Percentiles rank a stretch among this genome's conserved stretches.
phyloP scores from a whole-genome alignment of 1,284 basidiomycete genomes.

The Moniliella sp. region DNA sequence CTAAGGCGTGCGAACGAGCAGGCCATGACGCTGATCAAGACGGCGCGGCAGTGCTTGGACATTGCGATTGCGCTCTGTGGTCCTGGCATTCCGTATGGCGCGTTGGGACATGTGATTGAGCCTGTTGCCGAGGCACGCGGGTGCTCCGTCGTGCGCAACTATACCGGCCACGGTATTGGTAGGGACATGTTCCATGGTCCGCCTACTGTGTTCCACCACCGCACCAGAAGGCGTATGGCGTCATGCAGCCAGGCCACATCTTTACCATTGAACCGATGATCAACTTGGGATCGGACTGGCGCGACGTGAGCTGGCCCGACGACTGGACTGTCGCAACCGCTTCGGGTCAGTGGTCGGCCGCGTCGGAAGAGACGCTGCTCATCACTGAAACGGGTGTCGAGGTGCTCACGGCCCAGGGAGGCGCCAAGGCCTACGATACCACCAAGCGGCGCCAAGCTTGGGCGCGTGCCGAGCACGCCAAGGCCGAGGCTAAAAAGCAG shows the following conservation, averaged over 20 bases:
- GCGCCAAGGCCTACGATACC: conserved; percentile 19
- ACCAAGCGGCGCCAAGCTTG: background rate
- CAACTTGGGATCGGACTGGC: conserved; percentile 18
- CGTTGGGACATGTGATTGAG: conserved; percentile 57
- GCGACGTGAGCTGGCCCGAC: conserved; percentile 30
- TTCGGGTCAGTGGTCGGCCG: conserved; percentile 23
- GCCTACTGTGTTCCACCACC: conserved; percentile 60
- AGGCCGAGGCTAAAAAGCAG: background rate
- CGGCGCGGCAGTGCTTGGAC: conserved; percentile 44
- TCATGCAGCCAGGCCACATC: conserved; percentile 29
- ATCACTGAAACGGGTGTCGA: conserved; percentile 31
- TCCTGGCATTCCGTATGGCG: conserved; percentile 50
- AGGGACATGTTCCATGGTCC: conserved; percentile 55
- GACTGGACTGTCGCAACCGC: conserved; percentile 29
- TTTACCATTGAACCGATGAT: conserved; percentile 33
- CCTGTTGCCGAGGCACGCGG: conserved; percentile 35
- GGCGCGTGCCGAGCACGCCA: background rate
- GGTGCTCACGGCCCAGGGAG: conserved; percentile 27
- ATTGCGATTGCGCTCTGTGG: conserved; percentile 54
- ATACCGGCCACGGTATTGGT: conserved; percentile 70
- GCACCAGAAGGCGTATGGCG: conserved; percentile 29
- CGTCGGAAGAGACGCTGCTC: conserved; percentile 28
- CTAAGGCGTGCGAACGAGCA: conserved; percentile 15
- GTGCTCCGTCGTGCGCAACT: conserved; percentile 51
- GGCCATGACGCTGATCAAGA: conserved; percentile 20